Conservation (phyloP, 129 eudicot genomes). For the Flaveria ramosissima region DNA sequence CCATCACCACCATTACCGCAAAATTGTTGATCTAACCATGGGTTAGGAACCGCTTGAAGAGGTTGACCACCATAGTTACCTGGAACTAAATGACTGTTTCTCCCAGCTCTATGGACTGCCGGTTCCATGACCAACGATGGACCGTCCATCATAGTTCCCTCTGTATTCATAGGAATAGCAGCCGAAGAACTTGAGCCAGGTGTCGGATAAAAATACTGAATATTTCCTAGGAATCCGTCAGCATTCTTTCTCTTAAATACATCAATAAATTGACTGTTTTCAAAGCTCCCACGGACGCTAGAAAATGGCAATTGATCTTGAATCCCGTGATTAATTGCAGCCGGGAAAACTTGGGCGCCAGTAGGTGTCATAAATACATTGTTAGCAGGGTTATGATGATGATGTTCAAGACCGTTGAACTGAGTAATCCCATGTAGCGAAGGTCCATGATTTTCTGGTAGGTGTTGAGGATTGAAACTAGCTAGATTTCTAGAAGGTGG, state of each 20-base stretch:
- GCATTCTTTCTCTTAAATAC: conserved; percentile 72
- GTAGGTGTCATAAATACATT: conserved; percentile 52
- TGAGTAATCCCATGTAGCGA: conserved; percentile 52
- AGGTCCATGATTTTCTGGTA: conserved; percentile 58
- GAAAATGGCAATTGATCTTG: conserved; percentile 59
- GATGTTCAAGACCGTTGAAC: conserved; percentile 47
- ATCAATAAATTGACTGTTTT: conserved; percentile 51
- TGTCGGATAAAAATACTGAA: conserved; percentile 47
- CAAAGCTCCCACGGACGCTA: conserved; percentile 46
- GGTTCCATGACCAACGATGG: conserved; percentile 42
- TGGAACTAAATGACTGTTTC: conserved; percentile 52
- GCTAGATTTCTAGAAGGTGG: conserved; percentile 54
- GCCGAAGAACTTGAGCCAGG: conserved; percentile 72
- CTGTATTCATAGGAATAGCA: conserved; percentile 50
- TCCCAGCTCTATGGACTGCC: conserved; percentile 43
- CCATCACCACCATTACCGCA: conserved; percentile 48
- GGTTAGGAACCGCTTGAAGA: conserved; percentile 48
- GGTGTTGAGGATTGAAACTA: conserved; percentile 51
- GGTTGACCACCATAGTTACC: conserved; percentile 58
- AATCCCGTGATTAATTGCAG: conserved; percentile 53
- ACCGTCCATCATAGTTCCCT: conserved; percentile 41
- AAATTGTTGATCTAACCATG: conserved; percentile 72
- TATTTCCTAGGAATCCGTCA: conserved; percentile 46
- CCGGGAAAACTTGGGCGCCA: conserved; percentile 53
- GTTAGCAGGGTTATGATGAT: conserved; percentile 33